phyloP scores from a whole-genome alignment of 1,284 basidiomycete genomes.

The Athelia psychrophila region DNA sequence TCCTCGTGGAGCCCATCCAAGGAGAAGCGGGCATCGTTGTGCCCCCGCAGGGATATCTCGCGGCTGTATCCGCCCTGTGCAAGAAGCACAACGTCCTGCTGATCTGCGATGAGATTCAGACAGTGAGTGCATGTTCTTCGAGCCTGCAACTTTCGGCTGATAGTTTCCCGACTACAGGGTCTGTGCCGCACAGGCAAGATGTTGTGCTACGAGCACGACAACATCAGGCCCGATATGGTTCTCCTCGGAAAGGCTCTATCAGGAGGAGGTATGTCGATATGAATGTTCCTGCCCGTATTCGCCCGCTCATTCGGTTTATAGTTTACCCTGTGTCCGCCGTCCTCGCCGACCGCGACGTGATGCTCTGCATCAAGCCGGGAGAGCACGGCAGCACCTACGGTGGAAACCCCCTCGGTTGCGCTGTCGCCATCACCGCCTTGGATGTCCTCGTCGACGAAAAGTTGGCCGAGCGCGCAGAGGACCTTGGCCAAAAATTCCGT shows the following conservation, averaged over 20 bases:
- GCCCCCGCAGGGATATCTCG: conserved; percentile 87
- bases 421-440: conserved; percentile 90
- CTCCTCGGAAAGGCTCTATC: conserved; percentile 96
- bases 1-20: conserved; percentile 97
- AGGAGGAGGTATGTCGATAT: conserved; percentile 68
- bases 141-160: conserved; percentile 2
- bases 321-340: conserved; percentile 98
- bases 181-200: conserved; percentile 84
- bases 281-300: conserved; percentile 3
- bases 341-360: conserved; percentile 84
- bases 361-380: conserved; percentile 95
- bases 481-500: conserved; percentile 84
- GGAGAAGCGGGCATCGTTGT: conserved; percentile 97
- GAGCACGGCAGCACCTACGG: conserved; percentile 98
- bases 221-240: conserved; percentile 89
- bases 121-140: conserved; percentile 42
- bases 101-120: conserved; percentile 98
- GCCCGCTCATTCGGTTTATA: conserved; percentile 24
- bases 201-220: conserved; percentile 88
- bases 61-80: conserved; percentile 79
- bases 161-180: conserved; percentile 45
- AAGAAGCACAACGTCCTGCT: conserved; percentile 92
- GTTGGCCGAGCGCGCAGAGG: conserved; percentile 75
- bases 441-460: conserved; percentile 87
- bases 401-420: conserved; percentile 94